These are phyloP conservation scores for Candida takata DNA, from an alignment of 805 yeast genomes.

Conservation along the genomic window DNA sequence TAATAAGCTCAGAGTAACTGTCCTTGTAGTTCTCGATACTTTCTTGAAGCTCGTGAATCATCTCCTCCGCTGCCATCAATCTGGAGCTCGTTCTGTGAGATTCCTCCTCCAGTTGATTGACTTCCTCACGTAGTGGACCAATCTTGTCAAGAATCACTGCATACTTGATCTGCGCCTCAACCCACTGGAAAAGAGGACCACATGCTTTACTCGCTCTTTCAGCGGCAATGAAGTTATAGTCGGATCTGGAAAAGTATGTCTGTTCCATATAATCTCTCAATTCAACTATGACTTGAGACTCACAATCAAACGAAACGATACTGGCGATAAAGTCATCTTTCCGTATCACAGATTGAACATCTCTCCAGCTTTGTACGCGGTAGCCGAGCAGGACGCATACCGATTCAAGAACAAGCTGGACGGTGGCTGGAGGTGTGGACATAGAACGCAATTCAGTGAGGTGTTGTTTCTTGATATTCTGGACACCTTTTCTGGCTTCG, in stretches of 20 bases:
- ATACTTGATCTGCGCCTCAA: constrained; percentile 79
- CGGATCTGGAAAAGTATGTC: constrained; percentile 53
- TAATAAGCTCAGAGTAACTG: constrained; percentile 63
- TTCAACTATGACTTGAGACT: constrained; percentile 44
- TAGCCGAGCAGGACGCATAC: constrained; percentile 81
- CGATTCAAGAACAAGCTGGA: constrained; percentile 78
- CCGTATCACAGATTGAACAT: constrained; percentile 73
- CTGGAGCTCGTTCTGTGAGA: constrained; percentile 60
- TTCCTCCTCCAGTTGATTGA: constrained; percentile 48
- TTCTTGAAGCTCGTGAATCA: constrained; percentile 67
- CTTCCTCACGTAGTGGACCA: constrained; percentile 69
- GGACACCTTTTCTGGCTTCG: constrained; percentile 86
- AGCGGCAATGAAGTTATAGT: constrained; percentile 65
- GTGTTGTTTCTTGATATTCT: constrained; percentile 87
- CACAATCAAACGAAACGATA: constrained; percentile 69
- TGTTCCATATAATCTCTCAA: constrained; percentile 51
- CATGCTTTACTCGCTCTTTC: constrained; percentile 91
- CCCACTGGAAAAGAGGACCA: constrained; percentile 89
- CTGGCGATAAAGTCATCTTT: constrained; percentile 81
- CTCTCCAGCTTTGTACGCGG: constrained; percentile 63
- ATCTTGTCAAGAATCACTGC: constrained; percentile 62
- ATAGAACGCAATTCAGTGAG: constrained; percentile 83
- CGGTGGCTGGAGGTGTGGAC: constrained; percentile 86
- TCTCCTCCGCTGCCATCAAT: constrained; percentile 67
- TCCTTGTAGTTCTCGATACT: constrained; percentile 63